Evolutionary conservation across 208 protist genomes (phyloP), one percentile per base, ranked within the genome.

Genomic region (Leishmania aethiopica): DNA sequence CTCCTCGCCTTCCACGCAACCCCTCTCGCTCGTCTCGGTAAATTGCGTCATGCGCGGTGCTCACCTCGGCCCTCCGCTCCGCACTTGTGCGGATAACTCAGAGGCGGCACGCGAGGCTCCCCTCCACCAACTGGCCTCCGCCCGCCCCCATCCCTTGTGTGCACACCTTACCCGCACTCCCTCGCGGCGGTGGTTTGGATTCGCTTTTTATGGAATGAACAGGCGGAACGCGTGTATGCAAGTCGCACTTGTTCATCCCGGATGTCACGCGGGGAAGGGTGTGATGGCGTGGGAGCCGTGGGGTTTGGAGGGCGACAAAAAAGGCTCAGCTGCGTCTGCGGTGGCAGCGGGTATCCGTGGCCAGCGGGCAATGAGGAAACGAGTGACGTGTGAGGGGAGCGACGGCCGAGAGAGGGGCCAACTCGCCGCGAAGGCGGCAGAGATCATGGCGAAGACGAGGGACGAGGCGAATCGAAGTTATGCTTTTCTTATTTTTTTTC

Each of bases 401-500:
- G 60, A 66, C n/a, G 25, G 19, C 0, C 2, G 7, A 25, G 3
- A 66, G 60, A 15, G 0, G 25, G 6, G 25, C n/a, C 60, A 35
- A 66, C 60, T 66, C 49, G 8, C 49, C 49, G 13, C 15, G 15
- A 53, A 11, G 49, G 15, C 60, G 60, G n/a, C n/a, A n/a, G n/a
- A n/a, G n/a, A n/a, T n/a, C n/a, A n/a, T n/a, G n/a, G n/a, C n/a
- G n/a, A n/a, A n/a, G n/a, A n/a, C n/a, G n/a, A 11, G 32, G 1
- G 72, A 60, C 11, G 40, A 49, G 8, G 11, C 32, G 22, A 13
- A 75, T 47, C 11, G 25, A 57, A 8, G n/a, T 53, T 60, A 69
- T 77, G 3, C 37, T 0, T 57, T 45, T 15, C 49, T 77, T 45
- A 15, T 72, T 73, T 77, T 77, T 62, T 59, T 77, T 40, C 28